Evolutionary conservation across 2,329 filamentous ascomycete genomes (phyloP).

Genomic region (Arthrocladium fulminans): DNA sequence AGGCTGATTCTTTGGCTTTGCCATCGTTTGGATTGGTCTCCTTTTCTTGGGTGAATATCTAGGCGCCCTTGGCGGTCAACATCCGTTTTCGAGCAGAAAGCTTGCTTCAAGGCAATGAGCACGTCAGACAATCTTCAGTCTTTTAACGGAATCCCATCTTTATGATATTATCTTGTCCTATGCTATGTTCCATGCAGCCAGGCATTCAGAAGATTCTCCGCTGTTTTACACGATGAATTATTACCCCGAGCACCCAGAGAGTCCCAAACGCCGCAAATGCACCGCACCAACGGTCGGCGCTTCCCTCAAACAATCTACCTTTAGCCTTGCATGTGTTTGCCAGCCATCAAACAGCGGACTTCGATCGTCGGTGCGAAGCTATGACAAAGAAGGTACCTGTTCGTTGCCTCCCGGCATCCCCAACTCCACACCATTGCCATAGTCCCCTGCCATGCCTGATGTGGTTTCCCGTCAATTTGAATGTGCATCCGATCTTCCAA

Average conservation of each 20-base stretch:
- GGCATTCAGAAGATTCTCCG: too few species aligned
- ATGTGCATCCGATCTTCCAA: too few species aligned
- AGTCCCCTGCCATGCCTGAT: conserved; percentile 5
- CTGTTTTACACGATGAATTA: background rate
- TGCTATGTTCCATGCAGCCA: too few species aligned
- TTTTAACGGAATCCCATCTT: too few species aligned
- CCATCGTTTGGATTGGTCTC: background rate
- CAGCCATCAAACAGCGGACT: background rate
- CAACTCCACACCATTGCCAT: background rate
- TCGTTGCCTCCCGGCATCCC: background rate
- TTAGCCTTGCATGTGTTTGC: background rate
- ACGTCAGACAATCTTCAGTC: too few species aligned
- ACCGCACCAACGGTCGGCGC: background rate
- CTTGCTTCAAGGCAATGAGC: background rate
- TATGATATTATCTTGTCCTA: too few species aligned
- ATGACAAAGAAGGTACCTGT: conserved; percentile 1
- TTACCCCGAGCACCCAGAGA: background rate
- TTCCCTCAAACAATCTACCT: conserved; percentile 1
- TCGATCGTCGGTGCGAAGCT: background rate
- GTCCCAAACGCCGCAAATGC: background rate
- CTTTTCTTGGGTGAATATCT: too few species aligned
- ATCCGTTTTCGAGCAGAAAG: background rate
- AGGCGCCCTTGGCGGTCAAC: conserved; percentile 5
- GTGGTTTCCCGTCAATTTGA: background rate
- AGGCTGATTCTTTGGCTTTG: background rate